Evolutionary conservation across 148 eudicot genomes (phyloP).

Genomic region (Camellia lanceoleosa): DNA sequence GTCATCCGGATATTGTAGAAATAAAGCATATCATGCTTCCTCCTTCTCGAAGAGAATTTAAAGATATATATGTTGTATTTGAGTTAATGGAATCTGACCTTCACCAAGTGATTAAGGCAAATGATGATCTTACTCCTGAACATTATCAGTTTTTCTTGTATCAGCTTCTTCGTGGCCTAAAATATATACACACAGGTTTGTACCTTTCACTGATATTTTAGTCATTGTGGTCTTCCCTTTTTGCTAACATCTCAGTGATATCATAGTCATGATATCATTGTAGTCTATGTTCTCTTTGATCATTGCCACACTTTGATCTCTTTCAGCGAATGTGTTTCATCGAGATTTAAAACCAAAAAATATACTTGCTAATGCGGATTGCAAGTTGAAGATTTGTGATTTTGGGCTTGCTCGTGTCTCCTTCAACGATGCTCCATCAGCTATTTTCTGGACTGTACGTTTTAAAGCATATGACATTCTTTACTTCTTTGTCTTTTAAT

Average conservation of each 20-base stretch:
- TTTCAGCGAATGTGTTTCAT: slow-evolving; percentile 87
- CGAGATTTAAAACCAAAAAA: slow-evolving; percentile 93
- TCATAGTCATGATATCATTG: background rate
- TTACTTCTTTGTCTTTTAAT: background rate
- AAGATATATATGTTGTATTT: slow-evolving; percentile 86
- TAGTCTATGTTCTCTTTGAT: background rate
- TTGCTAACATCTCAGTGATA: background rate
- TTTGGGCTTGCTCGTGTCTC: slow-evolving; percentile 97
- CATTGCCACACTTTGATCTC: slow-evolving; percentile 3
- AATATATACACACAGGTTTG: slow-evolving; percentile 85
- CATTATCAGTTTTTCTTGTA: slow-evolving; percentile 90
- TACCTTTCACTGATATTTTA: slow-evolving; percentile 12
- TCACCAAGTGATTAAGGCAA: slow-evolving; percentile 91
- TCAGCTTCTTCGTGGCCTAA: slow-evolving; percentile 89
- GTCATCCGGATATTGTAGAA: slow-evolving; percentile 90
- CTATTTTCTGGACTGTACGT: slow-evolving; percentile 85
- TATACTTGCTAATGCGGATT: slow-evolving; percentile 93
- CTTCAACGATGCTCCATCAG: slow-evolving; percentile 84
- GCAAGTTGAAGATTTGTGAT: slow-evolving; percentile 93
- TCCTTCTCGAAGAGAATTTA: slow-evolving; percentile 91
- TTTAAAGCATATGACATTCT: background rate
- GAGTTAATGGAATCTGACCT: slow-evolving; percentile 98
- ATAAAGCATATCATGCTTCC: slow-evolving; percentile 96
- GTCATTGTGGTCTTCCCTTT: background rate
- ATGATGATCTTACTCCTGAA: slow-evolving; percentile 84